A percentile compares a stretch with the other conserved stretches of the same genome.
Evolutionary conservation across 139 green algal species (phyloP).

Genomic region (Tetraselmis striata): DNA sequence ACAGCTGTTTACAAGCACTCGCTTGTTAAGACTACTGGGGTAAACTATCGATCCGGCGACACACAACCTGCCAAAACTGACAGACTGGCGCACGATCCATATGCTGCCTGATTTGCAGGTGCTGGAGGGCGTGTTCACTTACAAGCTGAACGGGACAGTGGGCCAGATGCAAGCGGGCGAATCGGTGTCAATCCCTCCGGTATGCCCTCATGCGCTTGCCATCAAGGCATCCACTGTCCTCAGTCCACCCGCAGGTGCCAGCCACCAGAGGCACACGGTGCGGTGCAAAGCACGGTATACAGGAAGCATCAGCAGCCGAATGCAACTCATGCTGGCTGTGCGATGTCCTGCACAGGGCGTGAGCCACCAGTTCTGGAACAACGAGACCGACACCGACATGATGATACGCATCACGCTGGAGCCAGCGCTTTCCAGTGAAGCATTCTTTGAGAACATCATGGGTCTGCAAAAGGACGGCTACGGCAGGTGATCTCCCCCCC

Average conservation of each 20-base stretch:
- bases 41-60: neutral
- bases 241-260: neutral
- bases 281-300: too few relatives aligned
- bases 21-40: neutral
- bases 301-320: too few relatives aligned
- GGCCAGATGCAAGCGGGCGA: neutral
- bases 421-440: neutral
- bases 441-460: neutral
- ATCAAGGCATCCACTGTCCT: neutral
- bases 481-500: neutral
- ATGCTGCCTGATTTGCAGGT: neutral
- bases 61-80: neutral
- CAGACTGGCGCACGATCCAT: neutral
- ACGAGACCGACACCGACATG: neutral
- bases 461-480: neutral
- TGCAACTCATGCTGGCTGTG: neutral
- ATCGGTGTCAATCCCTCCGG: neutral
- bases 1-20: too few relatives aligned
- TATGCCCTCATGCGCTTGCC: neutral
- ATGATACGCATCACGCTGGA: neutral
- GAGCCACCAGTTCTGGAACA: neutral
- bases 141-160: neutral
- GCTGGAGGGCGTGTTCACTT: neutral
- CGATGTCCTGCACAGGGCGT: too few relatives aligned
- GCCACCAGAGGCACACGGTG: too few relatives aligned